Conservation (phyloP, 129 eudicot genomes). For the Tanacetum coccineum region DNA sequence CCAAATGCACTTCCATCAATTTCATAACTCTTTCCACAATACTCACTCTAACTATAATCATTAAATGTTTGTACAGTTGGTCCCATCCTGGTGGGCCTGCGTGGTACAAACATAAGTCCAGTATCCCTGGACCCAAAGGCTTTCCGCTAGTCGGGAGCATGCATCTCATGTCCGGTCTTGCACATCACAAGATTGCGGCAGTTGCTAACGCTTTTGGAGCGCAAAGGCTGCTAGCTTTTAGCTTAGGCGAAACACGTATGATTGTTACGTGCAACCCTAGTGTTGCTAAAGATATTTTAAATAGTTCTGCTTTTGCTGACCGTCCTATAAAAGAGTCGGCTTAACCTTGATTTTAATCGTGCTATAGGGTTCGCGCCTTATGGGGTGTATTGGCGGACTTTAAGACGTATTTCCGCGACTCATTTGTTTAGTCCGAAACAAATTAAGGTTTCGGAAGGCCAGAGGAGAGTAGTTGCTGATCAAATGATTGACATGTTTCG, state of each 20-base stretch:
- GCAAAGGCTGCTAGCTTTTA: constrained; percentile 71
- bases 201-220: constrained; percentile 45
- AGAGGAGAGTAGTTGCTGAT: constrained; percentile 38
- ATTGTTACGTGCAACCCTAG: constrained; percentile 70
- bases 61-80: constrained; percentile 41
- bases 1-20: constrained; percentile 45
- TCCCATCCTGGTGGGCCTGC: constrained; percentile 69
- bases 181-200: constrained; percentile 83
- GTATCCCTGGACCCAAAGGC: constrained; percentile 74
- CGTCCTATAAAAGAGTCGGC: constrained; percentile 90
- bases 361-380: constrained; percentile 95
- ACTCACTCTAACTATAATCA: constrained; percentile 24
- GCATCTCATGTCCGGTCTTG: constrained; percentile 70
- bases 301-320: constrained; percentile 57
- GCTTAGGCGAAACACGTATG: constrained; percentile 73
- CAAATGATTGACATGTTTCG: constrained; percentile 46
- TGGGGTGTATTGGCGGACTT: constrained; percentile 83
- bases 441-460: constrained; percentile 48
- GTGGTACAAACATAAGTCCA: constrained; percentile 44
- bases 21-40: constrained; percentile 22
- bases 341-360: constrained; percentile 68
- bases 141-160: constrained; percentile 77
- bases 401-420: constrained; percentile 58
- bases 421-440: constrained; percentile 83
- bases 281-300: constrained; percentile 71